phyloP scores from a whole-genome alignment of 2,329 filamentous ascomycete genomes.

The Stagonosporopsis vannaccii region DNA sequence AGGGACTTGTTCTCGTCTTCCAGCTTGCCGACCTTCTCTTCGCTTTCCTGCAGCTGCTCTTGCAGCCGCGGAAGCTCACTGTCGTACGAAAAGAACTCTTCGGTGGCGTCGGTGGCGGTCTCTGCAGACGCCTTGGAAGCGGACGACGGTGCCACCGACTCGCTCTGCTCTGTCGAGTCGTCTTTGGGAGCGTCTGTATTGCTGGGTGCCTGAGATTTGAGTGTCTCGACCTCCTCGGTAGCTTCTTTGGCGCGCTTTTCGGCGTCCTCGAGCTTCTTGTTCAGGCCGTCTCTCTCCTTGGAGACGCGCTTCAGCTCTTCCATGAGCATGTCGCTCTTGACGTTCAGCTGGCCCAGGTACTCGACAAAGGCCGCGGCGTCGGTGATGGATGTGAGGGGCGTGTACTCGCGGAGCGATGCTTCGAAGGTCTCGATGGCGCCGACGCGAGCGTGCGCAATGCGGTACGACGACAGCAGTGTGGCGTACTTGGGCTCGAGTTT shows the following conservation, averaged over 20 bases:
- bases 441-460: constrained; percentile 86
- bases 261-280: constrained; percentile 75
- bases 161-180: constrained; percentile 35
- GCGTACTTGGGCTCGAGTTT: constrained; percentile 88
- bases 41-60: constrained; percentile 72
- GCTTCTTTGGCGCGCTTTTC: constrained; percentile 69
- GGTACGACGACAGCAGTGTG: constrained; percentile 68
- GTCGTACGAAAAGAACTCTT: constrained; percentile 93
- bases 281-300: constrained; percentile 79
- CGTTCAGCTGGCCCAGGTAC: constrained; percentile 84
- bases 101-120: constrained; percentile 52
- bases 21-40: constrained; percentile 74
- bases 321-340: constrained; percentile 91
- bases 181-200: constrained; percentile 30
- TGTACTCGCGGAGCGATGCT: constrained; percentile 87
- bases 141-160: constrained; percentile 36
- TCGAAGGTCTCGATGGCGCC: constrained; percentile 93
- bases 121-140: constrained; percentile 35
- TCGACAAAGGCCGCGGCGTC: constrained; percentile 86
- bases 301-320: constrained; percentile 90
- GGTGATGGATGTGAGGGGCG: constrained; percentile 84
- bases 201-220: constrained; percentile 51
- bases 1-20: constrained; percentile 72
- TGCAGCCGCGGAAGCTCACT: constrained; percentile 85
- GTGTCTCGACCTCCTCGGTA: constrained; percentile 67